Percentiles rank a stretch among this genome's conserved stretches.
Conservation (phyloP, 192 early-diverging fungal species). For the Coemansia sp. region DNA sequence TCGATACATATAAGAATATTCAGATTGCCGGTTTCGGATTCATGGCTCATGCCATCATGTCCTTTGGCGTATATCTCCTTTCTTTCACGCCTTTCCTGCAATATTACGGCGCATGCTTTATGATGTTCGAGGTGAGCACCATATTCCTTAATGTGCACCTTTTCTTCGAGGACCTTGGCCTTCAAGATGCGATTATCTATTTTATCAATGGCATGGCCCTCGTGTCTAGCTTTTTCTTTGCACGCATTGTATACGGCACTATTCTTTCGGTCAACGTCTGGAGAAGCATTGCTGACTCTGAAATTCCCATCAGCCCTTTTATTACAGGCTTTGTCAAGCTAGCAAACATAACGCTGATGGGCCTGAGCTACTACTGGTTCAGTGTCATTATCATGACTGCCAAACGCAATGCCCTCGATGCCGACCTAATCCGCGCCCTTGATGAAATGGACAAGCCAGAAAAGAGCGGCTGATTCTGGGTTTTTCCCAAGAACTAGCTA, state of each 20-base stretch:
- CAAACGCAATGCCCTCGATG: constrained; percentile 45
- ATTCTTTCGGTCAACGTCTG: constrained; percentile 64
- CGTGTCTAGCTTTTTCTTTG: constrained; percentile 72
- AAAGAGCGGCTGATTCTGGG: constrained; percentile 12
- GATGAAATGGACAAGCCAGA: constrained; percentile 33
- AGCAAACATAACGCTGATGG: constrained; percentile 28
- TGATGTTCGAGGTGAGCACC: constrained; percentile 89
- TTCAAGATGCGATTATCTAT: constrained; percentile 72
- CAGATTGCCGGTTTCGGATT: constrained; percentile 72
- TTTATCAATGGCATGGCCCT: constrained; percentile 80
- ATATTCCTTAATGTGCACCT: constrained; percentile 89
- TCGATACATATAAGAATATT: constrained; percentile 65
- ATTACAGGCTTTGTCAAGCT: constrained; percentile 21
- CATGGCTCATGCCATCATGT: constrained; percentile 75
- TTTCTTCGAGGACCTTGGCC: constrained; percentile 70
- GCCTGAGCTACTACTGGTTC: constrained; percentile 54
- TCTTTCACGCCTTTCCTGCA: constrained; percentile 71
- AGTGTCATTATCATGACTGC: constrained; percentile 38
- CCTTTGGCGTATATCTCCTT: constrained; percentile 72
- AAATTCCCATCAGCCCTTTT: constrained; percentile 27
- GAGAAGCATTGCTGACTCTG: constrained; percentile 28
- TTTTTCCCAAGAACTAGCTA: no score
- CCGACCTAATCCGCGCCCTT: constrained; percentile 39
- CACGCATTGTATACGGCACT: constrained; percentile 73
- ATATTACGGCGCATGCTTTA: constrained; percentile 84